Evolutionary conservation across 106 monocot genomes (phyloP).

Genomic region (Phalaenopsis aphrodite): DNA sequence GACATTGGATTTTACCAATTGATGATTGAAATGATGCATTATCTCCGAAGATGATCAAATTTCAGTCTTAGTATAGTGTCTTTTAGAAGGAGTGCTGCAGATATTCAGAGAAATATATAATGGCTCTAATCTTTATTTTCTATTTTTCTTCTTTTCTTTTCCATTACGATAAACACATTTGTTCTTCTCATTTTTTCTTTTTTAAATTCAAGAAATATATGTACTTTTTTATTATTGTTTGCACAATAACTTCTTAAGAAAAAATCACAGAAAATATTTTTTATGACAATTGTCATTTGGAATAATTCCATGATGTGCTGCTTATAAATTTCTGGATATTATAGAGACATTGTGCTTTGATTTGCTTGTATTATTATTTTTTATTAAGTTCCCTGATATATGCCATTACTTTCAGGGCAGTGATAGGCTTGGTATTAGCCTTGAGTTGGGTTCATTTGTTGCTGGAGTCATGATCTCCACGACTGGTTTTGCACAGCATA

Average conservation of each 20-base stretch:
- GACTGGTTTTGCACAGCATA: constrained; percentile 95
- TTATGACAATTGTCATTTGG: neutral
- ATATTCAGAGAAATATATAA: no score
- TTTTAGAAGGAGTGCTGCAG: no score
- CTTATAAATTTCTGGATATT: neutral
- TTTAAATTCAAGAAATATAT: neutral
- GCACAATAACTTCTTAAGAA: neutral
- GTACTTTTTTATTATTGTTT: neutral
- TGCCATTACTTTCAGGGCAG: constrained; percentile 56
- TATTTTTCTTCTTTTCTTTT: neutral
- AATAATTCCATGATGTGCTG: neutral
- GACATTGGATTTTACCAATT: no score
- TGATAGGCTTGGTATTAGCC: constrained; percentile 88
- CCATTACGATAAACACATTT: neutral
- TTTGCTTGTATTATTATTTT: neutral
- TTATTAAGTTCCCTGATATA: neutral
- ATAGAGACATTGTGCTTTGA: neutral
- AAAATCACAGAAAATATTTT: neutral
- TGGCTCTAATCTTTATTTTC: no score
- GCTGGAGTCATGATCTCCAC: constrained; percentile 98
- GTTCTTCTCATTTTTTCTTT: neutral
- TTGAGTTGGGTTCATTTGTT: constrained; percentile 95
- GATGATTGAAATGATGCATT: no score
- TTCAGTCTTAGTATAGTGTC: no score
- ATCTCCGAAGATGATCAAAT: no score